phyloP scores from a whole-genome alignment of 176 grass and related monocot genomes.

The Aegilops speltoides region DNA sequence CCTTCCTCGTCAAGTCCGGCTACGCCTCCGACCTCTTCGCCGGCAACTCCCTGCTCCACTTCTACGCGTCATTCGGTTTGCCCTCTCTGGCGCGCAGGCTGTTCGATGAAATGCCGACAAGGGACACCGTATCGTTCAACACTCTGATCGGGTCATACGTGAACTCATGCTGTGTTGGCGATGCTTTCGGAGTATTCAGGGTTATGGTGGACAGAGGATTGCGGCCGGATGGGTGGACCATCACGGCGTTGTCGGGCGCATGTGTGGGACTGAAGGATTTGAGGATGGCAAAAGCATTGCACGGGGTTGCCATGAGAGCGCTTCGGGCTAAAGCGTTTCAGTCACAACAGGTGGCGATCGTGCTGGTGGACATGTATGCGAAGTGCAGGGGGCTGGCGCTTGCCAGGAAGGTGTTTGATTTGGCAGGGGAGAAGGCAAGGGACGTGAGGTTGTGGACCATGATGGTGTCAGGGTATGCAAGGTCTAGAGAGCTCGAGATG shows the following conservation, averaged over 20 bases:
- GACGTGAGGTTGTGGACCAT: slow-evolving; percentile 38
- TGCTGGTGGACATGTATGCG: slow-evolving; percentile 31
- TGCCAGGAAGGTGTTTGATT: slow-evolving; percentile 41
- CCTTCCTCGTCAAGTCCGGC: slow-evolving; percentile 53
- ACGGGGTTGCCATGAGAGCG: slow-evolving; percentile 26
- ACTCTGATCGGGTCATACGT: slow-evolving; percentile 34
- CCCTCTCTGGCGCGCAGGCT: slow-evolving; percentile 1
- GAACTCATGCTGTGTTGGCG: neutral
- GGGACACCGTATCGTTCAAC: slow-evolving; percentile 38
- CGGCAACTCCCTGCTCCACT: slow-evolving; percentile 45
- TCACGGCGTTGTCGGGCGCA: neutral
- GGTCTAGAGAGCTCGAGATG: slow-evolving; percentile 24
- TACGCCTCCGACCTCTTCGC: slow-evolving; percentile 37
- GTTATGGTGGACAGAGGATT: slow-evolving; percentile 20
- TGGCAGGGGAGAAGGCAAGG: slow-evolving; percentile 28
- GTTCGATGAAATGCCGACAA: slow-evolving; percentile 37
- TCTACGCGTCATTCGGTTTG: slow-evolving; percentile 38
- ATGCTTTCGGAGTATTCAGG: slow-evolving; percentile 10
- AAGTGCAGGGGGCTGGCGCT: slow-evolving; percentile 14
- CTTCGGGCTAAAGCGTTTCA: neutral
- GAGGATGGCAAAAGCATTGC: slow-evolving; percentile 28
- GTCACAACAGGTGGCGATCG: neutral
- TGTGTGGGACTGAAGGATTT: slow-evolving; percentile 1
- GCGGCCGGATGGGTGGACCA: slow-evolving; percentile 24
- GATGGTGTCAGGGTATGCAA: slow-evolving; percentile 43